Conservation (phyloP, 352 stramenopile species). For the Saprolegnia diclina region DNA sequence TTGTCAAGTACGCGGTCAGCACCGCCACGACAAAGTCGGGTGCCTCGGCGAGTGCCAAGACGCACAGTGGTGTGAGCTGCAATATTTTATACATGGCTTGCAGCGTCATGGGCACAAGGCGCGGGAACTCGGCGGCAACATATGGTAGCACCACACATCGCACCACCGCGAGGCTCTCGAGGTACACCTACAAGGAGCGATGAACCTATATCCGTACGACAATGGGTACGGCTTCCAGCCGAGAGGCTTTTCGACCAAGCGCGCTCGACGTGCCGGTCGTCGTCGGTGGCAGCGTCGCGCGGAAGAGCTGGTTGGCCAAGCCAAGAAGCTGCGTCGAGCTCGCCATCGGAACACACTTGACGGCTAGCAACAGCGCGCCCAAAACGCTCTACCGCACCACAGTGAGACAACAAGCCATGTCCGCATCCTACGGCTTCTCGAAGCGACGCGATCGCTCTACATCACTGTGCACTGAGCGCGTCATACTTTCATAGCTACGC, state of each 20-base stretch:
- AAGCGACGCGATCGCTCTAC: neutral
- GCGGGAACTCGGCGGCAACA: neutral
- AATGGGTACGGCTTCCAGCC: neutral
- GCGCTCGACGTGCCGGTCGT: no score
- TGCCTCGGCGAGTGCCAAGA: neutral
- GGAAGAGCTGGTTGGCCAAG: neutral
- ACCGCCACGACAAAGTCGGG: neutral
- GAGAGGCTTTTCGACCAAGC: neutral
- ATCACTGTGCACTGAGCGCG: no score
- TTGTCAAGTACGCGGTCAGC: neutral
- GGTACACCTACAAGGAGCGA: neutral
- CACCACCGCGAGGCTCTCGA: neutral
- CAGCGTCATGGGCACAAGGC: neutral
- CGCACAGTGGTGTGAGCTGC: constrained; percentile 3
- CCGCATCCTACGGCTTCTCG: neutral
- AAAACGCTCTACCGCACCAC: neutral
- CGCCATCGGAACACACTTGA: neutral
- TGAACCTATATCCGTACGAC: neutral
- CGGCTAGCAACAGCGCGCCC: neutral
- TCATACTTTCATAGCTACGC: no score
- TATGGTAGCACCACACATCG: neutral
- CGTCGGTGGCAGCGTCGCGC: neutral
- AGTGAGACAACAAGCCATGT: no score
- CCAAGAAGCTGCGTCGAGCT: neutral
- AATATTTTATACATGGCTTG: constrained; percentile 10